Percentiles rank a stretch among this genome's conserved stretches.
Evolutionary conservation across 371 early-diverging fungal genomes (phyloP).

Genomic region (Circinella umbellata): DNA sequence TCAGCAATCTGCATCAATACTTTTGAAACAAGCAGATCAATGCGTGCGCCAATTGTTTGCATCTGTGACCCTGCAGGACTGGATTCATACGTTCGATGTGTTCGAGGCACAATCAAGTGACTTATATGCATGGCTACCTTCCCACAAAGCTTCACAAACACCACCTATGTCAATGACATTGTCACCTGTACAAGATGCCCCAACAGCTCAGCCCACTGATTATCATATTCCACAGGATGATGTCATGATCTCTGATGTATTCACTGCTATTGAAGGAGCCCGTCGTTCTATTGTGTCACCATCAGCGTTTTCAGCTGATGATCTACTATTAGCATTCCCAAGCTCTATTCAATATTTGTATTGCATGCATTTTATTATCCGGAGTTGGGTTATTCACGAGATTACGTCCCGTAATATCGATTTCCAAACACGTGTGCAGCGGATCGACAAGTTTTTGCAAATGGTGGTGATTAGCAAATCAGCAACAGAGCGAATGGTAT

Average conservation of each 20-base stretch:
- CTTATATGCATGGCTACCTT: slow-evolving; percentile 74
- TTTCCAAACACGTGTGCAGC: slow-evolving; percentile 53
- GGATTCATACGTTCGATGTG: slow-evolving; percentile 72
- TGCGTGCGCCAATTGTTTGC: slow-evolving; percentile 52
- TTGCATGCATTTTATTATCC: slow-evolving; percentile 72
- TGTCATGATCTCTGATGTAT: slow-evolving; percentile 71
- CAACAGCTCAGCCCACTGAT: slow-evolving; percentile 29
- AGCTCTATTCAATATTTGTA: slow-evolving; percentile 72
- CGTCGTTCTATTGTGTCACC: slow-evolving; percentile 45
- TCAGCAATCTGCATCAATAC: slow-evolving; percentile 25
- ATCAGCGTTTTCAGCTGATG: slow-evolving; percentile 44
- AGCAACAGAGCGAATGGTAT: slow-evolving; percentile 37
- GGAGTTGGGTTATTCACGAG: slow-evolving; percentile 76
- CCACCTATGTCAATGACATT: slow-evolving; percentile 47
- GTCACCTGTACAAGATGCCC: slow-evolving; percentile 32
- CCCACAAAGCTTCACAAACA: slow-evolving; percentile 52
- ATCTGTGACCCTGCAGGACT: slow-evolving; percentile 71
- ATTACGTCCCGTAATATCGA: slow-evolving; percentile 57
- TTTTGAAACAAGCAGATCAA: slow-evolving; percentile 44
- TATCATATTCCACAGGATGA: slow-evolving; percentile 49
- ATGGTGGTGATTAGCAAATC: slow-evolving; percentile 61
- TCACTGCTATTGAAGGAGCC: slow-evolving; percentile 62
- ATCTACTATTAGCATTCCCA: slow-evolving; percentile 66
- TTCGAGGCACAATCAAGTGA: slow-evolving; percentile 77
- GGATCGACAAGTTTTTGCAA: slow-evolving; percentile 70